Percentiles rank a stretch among this genome's conserved stretches.
Conservation (phyloP, 139 green algal genomes). For the Ettlia oleoabundans region DNA sequence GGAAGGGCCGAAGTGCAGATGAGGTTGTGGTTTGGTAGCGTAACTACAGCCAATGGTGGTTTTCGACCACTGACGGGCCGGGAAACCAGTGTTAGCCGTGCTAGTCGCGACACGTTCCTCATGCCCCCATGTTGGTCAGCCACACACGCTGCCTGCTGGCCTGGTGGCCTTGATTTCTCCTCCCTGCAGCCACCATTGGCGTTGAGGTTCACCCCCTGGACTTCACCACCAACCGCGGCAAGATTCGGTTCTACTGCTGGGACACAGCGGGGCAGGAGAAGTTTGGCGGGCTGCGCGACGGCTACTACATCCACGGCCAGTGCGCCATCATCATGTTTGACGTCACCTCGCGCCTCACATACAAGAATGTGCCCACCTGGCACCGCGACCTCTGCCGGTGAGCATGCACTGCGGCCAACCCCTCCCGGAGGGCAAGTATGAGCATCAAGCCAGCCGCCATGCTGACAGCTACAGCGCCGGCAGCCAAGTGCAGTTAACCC, state of each 20-base stretch:
- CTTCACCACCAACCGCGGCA: conserved; percentile 98
- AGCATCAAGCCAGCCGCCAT: no score
- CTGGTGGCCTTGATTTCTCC: neutral
- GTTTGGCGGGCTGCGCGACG: conserved; percentile 98
- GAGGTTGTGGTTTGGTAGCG: no score
- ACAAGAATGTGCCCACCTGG: conserved; percentile 99
- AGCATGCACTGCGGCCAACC: no score
- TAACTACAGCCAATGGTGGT: no score
- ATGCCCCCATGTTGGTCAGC: neutral
- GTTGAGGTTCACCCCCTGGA: conserved; percentile 99
- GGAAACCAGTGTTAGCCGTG: no score
- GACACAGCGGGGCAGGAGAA: conserved; percentile 99
- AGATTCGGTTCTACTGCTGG: conserved; percentile 99
- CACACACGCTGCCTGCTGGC: neutral
- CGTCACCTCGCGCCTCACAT: conserved; percentile 98
- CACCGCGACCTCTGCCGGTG: conserved; percentile 96
- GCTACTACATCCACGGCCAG: conserved; percentile 99
- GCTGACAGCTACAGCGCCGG: no score
- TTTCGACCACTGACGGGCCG: no score
- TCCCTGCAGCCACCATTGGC: conserved; percentile 91
- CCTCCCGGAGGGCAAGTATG: no score
- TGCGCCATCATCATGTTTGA: conserved; percentile 99
- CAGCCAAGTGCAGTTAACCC: no score
- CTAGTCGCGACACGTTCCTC: neutral
- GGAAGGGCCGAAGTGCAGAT: no score